Percentiles rank a stretch among this genome's conserved stretches.
Evolutionary conservation across 306 rosid species (phyloP).

Genomic region (Myrica gale): DNA sequence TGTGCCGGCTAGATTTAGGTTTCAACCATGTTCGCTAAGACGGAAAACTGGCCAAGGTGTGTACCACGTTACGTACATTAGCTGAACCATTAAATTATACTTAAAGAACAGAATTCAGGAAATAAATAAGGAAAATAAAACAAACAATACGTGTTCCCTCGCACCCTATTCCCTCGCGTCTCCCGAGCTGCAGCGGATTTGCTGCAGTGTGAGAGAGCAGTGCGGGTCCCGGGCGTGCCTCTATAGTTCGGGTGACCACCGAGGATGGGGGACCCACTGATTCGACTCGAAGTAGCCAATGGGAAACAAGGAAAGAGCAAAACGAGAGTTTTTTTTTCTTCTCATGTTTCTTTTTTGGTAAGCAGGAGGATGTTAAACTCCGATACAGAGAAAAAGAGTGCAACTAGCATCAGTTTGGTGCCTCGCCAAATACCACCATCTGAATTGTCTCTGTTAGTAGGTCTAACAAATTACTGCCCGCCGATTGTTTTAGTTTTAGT

Average conservation of each 20-base stretch:
- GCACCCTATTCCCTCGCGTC: constrained; percentile 54
- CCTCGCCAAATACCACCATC: neutral
- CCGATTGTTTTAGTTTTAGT: neutral
- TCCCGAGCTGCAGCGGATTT: too few species aligned
- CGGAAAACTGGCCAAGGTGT: too few species aligned
- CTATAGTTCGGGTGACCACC: too few species aligned
- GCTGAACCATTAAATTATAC: too few species aligned
- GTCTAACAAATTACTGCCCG: neutral
- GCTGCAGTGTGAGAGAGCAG: too few species aligned
- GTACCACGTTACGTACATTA: too few species aligned
- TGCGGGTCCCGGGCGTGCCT: too few species aligned
- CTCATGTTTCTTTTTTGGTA: neutral
- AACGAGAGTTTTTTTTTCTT: neutral
- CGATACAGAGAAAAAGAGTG: neutral
- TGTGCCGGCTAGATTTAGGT: too few species aligned
- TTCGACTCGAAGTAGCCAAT: constrained; percentile 40
- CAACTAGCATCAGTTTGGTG: neutral
- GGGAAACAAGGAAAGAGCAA: constrained; percentile 8
- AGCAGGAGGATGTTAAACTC: neutral
- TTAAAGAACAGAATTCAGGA: too few species aligned
- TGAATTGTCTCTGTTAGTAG: neutral
- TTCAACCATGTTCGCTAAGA: too few species aligned
- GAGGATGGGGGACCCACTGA: constrained; percentile 30
- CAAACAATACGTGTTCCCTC: constrained; percentile 40
- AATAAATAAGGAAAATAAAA: neutral